phyloP scores from a whole-genome alignment of 2,329 filamentous ascomycete species.

The Sphaceloma murrayae region DNA sequence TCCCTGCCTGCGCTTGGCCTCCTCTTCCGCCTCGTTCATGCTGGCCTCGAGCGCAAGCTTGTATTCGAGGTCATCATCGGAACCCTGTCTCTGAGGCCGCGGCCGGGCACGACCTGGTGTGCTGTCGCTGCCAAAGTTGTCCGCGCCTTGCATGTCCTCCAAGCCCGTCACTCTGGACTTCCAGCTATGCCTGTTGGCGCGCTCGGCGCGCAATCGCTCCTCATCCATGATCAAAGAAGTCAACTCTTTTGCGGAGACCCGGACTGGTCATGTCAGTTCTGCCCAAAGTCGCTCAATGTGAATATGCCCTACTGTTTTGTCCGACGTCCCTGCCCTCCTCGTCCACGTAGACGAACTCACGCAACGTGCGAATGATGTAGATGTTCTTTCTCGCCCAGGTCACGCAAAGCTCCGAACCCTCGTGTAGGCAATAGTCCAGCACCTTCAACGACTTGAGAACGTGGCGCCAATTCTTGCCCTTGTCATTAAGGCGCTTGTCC shows the following conservation, averaged over 20 bases:
- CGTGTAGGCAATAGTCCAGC: slow-evolving; percentile 93
- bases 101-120: slow-evolving; percentile 37
- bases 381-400: slow-evolving; percentile 97
- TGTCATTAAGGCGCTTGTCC: slow-evolving; percentile 96
- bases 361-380: slow-evolving; percentile 96
- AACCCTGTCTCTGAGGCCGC: slow-evolving; percentile 37
- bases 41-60: slow-evolving; percentile 86
- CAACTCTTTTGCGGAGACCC: slow-evolving; percentile 90
- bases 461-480: slow-evolving; percentile 99
- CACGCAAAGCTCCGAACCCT: slow-evolving; percentile 91
- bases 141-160: slow-evolving; percentile 59
- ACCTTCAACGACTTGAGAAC: slow-evolving; percentile 97
- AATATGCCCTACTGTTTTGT: slow-evolving; percentile 68
- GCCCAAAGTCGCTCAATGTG: slow-evolving; percentile 17
- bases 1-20: slow-evolving; percentile 58
- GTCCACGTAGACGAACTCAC: slow-evolving; percentile 93
- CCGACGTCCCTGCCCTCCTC: slow-evolving; percentile 88
- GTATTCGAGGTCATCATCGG: slow-evolving; percentile 80
- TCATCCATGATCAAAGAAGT: slow-evolving; percentile 88
- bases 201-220: slow-evolving; percentile 79
- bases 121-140: slow-evolving; percentile 33
- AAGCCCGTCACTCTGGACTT: slow-evolving; percentile 92
- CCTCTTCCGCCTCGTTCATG: slow-evolving; percentile 89
- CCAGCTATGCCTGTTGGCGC: slow-evolving; percentile 87
- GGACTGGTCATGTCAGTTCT: slow-evolving; percentile 52